Conservation (phyloP, 139 green algal genomes). For the Gonium pectorale region DNA sequence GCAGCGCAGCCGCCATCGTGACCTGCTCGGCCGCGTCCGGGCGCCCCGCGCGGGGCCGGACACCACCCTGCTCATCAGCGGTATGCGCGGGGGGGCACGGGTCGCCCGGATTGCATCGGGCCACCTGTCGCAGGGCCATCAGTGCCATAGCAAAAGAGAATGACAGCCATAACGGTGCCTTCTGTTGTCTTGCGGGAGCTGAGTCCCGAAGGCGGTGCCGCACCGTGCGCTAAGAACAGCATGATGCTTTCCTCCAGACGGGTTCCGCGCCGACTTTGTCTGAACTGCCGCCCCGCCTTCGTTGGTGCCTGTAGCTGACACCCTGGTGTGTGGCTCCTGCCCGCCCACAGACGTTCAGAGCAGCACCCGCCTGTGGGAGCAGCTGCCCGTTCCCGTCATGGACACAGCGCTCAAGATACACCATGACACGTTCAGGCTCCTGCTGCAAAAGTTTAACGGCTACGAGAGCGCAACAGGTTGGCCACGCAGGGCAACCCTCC, state of each 20-base stretch:
- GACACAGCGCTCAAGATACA: constrained; percentile 49
- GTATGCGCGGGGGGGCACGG: not conserved
- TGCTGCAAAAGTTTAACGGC: constrained; percentile 42
- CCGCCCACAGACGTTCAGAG: constrained; percentile 31
- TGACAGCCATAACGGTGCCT: too few relatives aligned
- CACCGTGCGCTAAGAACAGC: not conserved
- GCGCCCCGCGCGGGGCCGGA: constrained; percentile 2
- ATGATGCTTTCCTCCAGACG: not conserved
- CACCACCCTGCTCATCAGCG: constrained; percentile 23
- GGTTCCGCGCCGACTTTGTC: too few relatives aligned
- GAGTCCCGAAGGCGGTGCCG: too few relatives aligned
- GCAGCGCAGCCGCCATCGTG: not conserved
- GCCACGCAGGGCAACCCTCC: too few relatives aligned
- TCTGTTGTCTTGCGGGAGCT: too few relatives aligned
- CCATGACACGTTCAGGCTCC: constrained; percentile 41
- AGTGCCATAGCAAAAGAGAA: too few relatives aligned
- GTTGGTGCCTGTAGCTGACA: too few relatives aligned
- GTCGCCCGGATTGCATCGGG: too few relatives aligned
- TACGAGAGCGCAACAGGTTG: constrained; percentile 57
- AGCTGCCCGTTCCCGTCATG: constrained; percentile 37
- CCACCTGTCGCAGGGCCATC: too few relatives aligned
- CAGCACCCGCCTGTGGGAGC: constrained; percentile 49
- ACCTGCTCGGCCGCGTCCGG: constrained; percentile 7
- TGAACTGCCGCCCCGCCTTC: too few relatives aligned
- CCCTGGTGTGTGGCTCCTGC: too few relatives aligned